Percentiles rank a stretch among this genome's conserved stretches.
phyloP scores from a whole-genome alignment of 2,329 filamentous ascomycete species.

The Colletotrichum tropicale region DNA sequence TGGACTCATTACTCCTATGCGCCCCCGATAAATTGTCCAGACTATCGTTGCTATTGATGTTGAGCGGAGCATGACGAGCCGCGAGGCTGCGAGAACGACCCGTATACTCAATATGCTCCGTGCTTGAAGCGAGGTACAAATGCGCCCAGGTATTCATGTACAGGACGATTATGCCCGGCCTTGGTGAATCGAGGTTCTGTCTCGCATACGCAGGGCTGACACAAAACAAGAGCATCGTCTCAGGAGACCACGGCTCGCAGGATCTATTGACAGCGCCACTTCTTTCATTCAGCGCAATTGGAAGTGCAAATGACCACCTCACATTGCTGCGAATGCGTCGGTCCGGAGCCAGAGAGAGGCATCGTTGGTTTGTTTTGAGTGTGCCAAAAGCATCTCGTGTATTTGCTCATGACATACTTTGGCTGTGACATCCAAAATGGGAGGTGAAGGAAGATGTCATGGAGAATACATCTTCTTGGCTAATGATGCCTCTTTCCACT shows the following conservation, averaged over 20 bases:
- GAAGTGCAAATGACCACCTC: neutral
- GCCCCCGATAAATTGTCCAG: neutral
- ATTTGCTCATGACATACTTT: neutral
- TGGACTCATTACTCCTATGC: neutral
- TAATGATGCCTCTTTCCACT: neutral
- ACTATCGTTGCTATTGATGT: neutral
- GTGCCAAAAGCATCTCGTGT: neutral
- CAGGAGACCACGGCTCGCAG: neutral
- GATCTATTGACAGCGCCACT: neutral
- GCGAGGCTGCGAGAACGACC: neutral
- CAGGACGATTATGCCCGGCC: neutral
- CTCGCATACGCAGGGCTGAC: neutral
- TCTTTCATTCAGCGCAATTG: neutral
- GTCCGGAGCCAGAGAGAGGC: neutral
- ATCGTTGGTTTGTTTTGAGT: neutral
- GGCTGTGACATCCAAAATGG: neutral
- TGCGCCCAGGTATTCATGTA: neutral
- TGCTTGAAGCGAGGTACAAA: neutral
- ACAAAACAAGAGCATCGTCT: neutral
- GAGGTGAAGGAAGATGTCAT: neutral
- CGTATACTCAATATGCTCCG: neutral
- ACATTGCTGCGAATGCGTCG: neutral
- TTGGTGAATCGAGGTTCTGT: neutral
- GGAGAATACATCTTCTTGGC: neutral
- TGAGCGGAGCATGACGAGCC: neutral